These are phyloP conservation scores for Xanthoconium separans DNA, from an alignment of 1,284 basidiomycete species.

Conservation along the genomic window DNA sequence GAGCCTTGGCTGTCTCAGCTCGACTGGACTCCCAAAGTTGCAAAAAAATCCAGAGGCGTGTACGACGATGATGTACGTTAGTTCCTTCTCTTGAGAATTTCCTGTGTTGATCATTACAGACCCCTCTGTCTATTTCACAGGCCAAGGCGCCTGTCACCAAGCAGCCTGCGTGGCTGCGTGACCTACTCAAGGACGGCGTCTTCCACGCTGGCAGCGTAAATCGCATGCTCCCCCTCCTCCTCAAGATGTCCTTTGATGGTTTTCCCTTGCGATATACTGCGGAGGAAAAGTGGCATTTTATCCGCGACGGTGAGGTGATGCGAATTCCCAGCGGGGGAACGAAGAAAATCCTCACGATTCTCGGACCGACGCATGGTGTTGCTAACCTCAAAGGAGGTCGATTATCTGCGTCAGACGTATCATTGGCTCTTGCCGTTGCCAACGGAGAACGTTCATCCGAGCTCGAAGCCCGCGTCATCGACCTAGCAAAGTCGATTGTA, in stretches of 20 bases:
- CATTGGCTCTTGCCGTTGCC: conserved; percentile 45
- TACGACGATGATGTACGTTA: conserved; percentile 19
- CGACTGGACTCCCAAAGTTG: conserved; percentile 92
- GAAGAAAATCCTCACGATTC: conserved; percentile 41
- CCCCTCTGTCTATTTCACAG: background rate
- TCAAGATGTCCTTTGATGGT: conserved; percentile 75
- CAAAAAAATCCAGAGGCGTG: conserved; percentile 69
- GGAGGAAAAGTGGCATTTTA: conserved; percentile 68
- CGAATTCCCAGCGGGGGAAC: conserved; percentile 35
- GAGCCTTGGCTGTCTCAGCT: conserved; percentile 91
- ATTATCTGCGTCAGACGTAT: conserved; percentile 37
- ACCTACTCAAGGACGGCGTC: conserved; percentile 48
- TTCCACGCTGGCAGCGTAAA: conserved; percentile 58
- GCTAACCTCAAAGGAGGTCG: conserved; percentile 39
- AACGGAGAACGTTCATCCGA: conserved; percentile 36
- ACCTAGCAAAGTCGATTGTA: conserved; percentile 39
- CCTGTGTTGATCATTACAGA: conserved; percentile 11
- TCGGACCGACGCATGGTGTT: conserved; percentile 44
- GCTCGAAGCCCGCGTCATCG: conserved; percentile 33
- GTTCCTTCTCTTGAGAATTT: conserved; percentile 6
- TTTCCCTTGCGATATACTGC: conserved; percentile 65
- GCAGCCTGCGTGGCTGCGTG: conserved; percentile 77
- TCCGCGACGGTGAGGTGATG: conserved; percentile 35
- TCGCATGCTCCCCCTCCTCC: conserved; percentile 72
- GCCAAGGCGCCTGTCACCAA: background rate